Percentiles rank a stretch among this genome's conserved stretches.
Evolutionary conservation across 2,329 filamentous ascomycete genomes (phyloP).

Genomic region (Rhinocladiella mackenziei): DNA sequence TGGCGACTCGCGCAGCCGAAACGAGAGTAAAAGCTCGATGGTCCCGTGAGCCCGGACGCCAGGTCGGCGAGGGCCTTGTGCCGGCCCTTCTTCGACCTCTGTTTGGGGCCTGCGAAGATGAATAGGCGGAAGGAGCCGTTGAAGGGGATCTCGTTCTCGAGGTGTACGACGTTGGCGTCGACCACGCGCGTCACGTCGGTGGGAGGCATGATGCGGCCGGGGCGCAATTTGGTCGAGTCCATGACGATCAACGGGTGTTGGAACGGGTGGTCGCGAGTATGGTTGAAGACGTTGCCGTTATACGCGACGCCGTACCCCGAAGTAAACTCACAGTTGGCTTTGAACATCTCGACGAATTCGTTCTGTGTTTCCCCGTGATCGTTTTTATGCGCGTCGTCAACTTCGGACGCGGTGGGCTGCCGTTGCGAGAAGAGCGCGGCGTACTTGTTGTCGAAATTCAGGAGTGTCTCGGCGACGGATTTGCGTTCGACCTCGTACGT

Average conservation of each 20-base stretch:
- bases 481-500: constrained; percentile 87
- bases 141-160: constrained; percentile 83
- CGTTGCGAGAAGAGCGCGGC: constrained; percentile 83
- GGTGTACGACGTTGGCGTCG: constrained; percentile 83
- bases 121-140: constrained; percentile 87
- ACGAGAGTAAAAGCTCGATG: constrained; percentile 66
- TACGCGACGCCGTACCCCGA: constrained; percentile 89
- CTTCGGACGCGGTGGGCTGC: constrained; percentile 67
- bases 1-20: constrained; percentile 45
- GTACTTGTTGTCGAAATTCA: constrained; percentile 84
- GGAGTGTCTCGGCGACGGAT: constrained; percentile 74
- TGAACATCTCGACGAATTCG: constrained; percentile 84
- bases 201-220: constrained; percentile 72
- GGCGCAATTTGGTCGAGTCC: constrained; percentile 62
- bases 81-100: constrained; percentile 46
- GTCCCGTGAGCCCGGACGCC: constrained; percentile 58
- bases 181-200: constrained; percentile 79
- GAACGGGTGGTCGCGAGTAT: constrained; percentile 68
- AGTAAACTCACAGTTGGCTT: constrained; percentile 86
- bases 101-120: constrained; percentile 71
- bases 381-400: constrained; percentile 56
- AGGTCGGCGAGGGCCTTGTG: constrained; percentile 64
- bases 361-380: constrained; percentile 54
- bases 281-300: constrained; percentile 76
- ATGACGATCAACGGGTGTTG: constrained; percentile 60